Base-by-base conservation (phyloP, 805 yeast genomes). In the Diddensiella santjacobensis region DNA sequence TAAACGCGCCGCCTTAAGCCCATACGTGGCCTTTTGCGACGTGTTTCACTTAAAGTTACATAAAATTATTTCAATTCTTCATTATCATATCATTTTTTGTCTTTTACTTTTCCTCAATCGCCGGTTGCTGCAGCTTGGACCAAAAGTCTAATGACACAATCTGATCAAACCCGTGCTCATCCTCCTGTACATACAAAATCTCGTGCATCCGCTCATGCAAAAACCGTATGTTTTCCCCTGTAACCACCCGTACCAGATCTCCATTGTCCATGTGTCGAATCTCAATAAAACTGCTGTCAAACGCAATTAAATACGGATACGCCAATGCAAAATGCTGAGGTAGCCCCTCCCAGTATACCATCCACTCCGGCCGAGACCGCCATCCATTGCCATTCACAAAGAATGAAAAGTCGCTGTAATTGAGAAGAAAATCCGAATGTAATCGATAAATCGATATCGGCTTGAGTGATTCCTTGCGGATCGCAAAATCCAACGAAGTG, bases 321-420 rank as follows among this genome's bases (percentile, higher is more conserved):
- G 95, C 88, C 40, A 93, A 74, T 15, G 97, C 95, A 65, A 93
- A 88, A 52, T 83, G 81, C 61, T 85, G 93, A 3, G 99, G 98
- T 44, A 82, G 78, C 31, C 98, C 97, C 69, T 93, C 98, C 99
- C 99, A 93, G 62, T 85, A 82, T 45, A 93, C 84, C 55, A 90
- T 84, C 90, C 96, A 90, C 44, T 87, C 91, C 39, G 93, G 87
- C 54, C 90, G 80, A 17, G 95, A 84, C 58, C 97, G 78, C 99
- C 99, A 93, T 20, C 99, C 99, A 65, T 90, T 90, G 50, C 85
- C 78, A 61, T 93, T 90, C 58, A 93, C 95, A 67, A 87, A 89
- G 66, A 93, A 93, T 41, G 97, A 91, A 64, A 91, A 89, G 63
- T 89, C 96, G 3, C 95, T 80, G 64, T 91, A 93, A 64, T 90